Percentiles rank a stretch among this genome's conserved stretches.
Evolutionary conservation across 345 rosid genomes (phyloP).

Genomic region (Theobroma cacao): DNA sequence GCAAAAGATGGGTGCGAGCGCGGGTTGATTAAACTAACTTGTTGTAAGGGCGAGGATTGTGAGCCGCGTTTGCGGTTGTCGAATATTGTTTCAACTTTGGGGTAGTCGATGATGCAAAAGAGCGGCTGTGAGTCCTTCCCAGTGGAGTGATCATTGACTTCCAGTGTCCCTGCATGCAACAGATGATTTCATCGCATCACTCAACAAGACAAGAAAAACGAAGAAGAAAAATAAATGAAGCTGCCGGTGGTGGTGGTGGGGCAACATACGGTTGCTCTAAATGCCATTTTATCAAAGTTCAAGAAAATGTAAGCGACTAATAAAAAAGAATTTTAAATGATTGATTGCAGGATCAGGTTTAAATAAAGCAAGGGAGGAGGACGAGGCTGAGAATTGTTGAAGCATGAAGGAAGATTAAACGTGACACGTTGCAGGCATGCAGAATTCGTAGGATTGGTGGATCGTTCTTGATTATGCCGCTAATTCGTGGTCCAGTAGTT

Average conservation of each 20-base stretch:
- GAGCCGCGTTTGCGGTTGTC: neutral
- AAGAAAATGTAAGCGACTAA: neutral
- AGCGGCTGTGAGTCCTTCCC: conserved; percentile 5
- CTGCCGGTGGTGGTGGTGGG: no score
- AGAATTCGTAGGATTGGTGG: neutral
- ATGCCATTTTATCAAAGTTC: conserved; percentile 28
- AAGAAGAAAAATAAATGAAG: no score
- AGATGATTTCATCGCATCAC: neutral
- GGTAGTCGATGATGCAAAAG: conserved; percentile 21
- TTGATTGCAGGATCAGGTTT: neutral
- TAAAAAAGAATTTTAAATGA: neutral
- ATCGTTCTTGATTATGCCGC: neutral
- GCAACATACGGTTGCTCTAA: conserved; percentile 20
- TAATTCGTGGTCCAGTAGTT: neutral
- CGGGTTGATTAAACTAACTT: neutral
- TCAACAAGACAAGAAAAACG: no score
- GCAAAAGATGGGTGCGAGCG: neutral
- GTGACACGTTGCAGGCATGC: conserved; percentile 17
- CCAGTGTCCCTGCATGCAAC: conserved; percentile 17
- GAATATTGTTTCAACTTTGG: neutral
- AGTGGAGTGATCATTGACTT: conserved; percentile 17
- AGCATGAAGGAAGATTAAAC: neutral
- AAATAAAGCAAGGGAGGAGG: neutral
- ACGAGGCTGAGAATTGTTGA: neutral
- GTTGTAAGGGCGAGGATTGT: neutral